Base-by-base conservation (phyloP, 2,329 filamentous ascomycete species). In the Clonostachys rhizophaga region DNA sequence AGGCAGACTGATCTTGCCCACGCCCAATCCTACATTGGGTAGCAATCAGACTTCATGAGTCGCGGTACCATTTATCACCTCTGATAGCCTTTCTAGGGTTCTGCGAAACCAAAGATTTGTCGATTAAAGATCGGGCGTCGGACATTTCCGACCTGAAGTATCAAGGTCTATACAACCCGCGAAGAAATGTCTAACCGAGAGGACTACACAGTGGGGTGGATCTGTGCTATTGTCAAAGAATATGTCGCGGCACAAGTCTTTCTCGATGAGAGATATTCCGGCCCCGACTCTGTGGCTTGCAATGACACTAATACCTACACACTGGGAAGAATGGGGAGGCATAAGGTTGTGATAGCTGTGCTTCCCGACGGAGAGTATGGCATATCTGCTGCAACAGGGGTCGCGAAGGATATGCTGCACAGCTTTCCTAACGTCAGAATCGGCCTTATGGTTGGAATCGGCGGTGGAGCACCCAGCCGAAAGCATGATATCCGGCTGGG, bases 161-260 rank as follows among this genome's bases (percentile, higher is more conserved):
- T 30, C 24, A 30, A 10, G 8, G 24, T 8, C 24, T 9, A 30
- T 30, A 30, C 24, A 30, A 2, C 24, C 24, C 24, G 10, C 24
- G 24, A 43, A 13, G n/a, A 45, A 18, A 46, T 49, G 45, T 3
- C 10, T 10, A 13, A 44, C 6, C 24, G 45, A 46, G 30, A 30
- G n/a, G 54, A 43, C 20, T 73, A 72, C 47, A 68, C 58, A 0
- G 60, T 74, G 8, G 70, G 68, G 14, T 73, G 68, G 69, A 70
- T 75, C 7, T 73, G 66, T 47, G 69, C 69, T 9, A 47, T 71
- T 4, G n/a, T 9, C 1, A 57, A 51, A 0, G 71, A 74, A 44
- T 60, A 58, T 43, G 56, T 64, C 39, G 69, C 70, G 5, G 69
- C 70, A 3, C 52, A 55, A 24, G 54, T 42, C 1, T 64, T 72